phyloP scores from a whole-genome alignment of 345 rosid species.

The Laguncularia racemosa region DNA sequence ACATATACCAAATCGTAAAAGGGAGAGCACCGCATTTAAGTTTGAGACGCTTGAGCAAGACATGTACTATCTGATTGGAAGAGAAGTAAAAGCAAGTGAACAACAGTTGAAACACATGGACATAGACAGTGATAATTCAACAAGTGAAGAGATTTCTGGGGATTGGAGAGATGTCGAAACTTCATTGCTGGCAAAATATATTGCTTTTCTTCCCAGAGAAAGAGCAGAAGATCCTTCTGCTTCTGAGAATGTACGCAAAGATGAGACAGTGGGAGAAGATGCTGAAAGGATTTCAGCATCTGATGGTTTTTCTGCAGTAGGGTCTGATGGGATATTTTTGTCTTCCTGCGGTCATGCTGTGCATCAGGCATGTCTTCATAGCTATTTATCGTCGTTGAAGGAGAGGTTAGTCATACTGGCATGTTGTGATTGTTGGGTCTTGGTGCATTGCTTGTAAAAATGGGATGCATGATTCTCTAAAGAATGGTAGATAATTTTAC shows the following conservation, averaged over 20 bases:
- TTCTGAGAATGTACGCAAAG: slow-evolving; percentile 29
- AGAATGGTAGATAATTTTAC: background rate
- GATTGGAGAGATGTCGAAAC: slow-evolving; percentile 32
- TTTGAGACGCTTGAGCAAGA: slow-evolving; percentile 59
- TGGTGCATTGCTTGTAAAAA: background rate
- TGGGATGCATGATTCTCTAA: background rate
- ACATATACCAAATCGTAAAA: slow-evolving; percentile 27
- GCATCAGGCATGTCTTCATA: slow-evolving; percentile 85
- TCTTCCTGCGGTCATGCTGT: slow-evolving; percentile 98
- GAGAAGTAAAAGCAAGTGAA: slow-evolving; percentile 25
- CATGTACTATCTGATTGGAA: slow-evolving; percentile 36
- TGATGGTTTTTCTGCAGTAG: slow-evolving; percentile 69
- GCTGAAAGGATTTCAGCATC: slow-evolving; percentile 22
- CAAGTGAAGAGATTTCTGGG: slow-evolving; percentile 22
- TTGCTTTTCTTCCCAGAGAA: slow-evolving; percentile 44
- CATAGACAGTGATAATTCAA: slow-evolving; percentile 19
- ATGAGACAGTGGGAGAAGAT: slow-evolving; percentile 20
- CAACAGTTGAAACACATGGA: slow-evolving; percentile 14
- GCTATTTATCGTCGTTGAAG: slow-evolving; percentile 70
- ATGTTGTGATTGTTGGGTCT: background rate
- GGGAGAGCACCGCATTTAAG: slow-evolving; percentile 24
- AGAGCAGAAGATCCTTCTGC: slow-evolving; percentile 27
- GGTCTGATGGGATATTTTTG: slow-evolving; percentile 80
- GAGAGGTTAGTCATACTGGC: slow-evolving; percentile 50
- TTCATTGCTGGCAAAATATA: slow-evolving; percentile 36